phyloP scores from a whole-genome alignment of 2,329 filamentous ascomycete genomes.

The Cladosporium sp. region DNA sequence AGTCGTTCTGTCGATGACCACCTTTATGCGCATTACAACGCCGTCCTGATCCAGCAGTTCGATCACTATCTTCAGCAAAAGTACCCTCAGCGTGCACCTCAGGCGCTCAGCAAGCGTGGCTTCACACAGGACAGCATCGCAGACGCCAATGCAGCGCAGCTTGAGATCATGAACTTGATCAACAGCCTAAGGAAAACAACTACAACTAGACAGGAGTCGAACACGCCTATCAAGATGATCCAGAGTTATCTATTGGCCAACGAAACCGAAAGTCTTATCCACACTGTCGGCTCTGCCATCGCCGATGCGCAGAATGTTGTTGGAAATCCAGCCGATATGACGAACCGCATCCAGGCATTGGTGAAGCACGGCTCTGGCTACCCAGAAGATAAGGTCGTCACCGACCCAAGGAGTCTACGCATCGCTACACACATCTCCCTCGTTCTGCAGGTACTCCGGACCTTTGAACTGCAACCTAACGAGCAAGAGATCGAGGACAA shows the following conservation, averaged over 20 bases:
- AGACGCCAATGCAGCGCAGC: constrained; percentile 34
- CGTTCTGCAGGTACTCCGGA: constrained; percentile 52
- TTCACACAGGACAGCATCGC: constrained; percentile 61
- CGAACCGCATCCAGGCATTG: constrained; percentile 19
- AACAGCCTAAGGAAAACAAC: constrained; percentile 53
- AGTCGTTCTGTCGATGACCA: constrained; percentile 80
- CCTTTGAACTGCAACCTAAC: constrained; percentile 41
- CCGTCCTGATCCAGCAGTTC: constrained; percentile 74
- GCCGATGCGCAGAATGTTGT: constrained; percentile 32
- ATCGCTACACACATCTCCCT: constrained; percentile 54
- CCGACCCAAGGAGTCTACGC: constrained; percentile 41
- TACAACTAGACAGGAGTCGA: constrained; percentile 54
- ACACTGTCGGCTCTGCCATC: constrained; percentile 41
- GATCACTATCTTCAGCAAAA: constrained; percentile 61
- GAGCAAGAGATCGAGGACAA: constrained; percentile 59
- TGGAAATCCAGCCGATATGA: constrained; percentile 21
- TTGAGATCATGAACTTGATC: constrained; percentile 48
- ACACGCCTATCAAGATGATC: constrained; percentile 65
- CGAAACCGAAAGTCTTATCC: constrained; percentile 43
- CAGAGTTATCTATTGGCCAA: constrained; percentile 70
- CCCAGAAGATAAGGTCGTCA: constrained; percentile 31
- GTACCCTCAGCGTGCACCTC: constrained; percentile 50
- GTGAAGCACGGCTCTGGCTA: constrained; percentile 9
- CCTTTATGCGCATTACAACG: constrained; percentile 82
- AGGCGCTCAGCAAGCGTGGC: constrained; percentile 55